Percentiles rank a stretch among this genome's conserved stretches.
Evolutionary conservation across 106 monocot genomes (phyloP).

Genomic region (Narthecium ossifragum): DNA sequence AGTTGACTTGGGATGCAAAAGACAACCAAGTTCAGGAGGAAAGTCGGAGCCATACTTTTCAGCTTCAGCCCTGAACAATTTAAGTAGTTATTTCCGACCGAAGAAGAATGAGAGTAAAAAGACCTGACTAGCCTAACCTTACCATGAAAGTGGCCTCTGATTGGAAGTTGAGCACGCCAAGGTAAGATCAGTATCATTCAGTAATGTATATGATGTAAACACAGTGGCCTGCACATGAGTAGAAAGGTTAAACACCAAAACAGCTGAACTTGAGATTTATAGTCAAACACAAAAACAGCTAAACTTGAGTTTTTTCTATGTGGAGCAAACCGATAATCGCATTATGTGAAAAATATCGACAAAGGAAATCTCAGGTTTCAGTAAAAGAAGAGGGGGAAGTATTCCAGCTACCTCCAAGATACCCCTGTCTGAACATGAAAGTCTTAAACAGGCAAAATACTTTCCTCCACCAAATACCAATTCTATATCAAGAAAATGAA

Average conservation of each 20-base stretch:
- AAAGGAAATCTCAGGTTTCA: too few species aligned
- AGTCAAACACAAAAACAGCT: too few species aligned
- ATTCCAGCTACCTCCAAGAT: slow-evolving; percentile 50
- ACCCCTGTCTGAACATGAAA: slow-evolving; percentile 59
- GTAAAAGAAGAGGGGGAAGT: background rate
- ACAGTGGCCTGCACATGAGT: slow-evolving; percentile 46
- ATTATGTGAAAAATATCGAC: too few species aligned
- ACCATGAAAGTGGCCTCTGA: slow-evolving; percentile 39
- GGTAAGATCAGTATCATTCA: slow-evolving; percentile 57
- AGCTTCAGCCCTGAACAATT: slow-evolving; percentile 35
- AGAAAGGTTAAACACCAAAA: background rate
- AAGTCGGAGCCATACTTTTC: slow-evolving; percentile 15
- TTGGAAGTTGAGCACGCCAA: slow-evolving; percentile 38
- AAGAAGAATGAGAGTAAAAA: background rate
- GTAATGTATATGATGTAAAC: slow-evolving; percentile 57
- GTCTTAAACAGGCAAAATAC: slow-evolving; percentile 57
- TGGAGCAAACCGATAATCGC: too few species aligned
- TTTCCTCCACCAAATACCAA: slow-evolving; percentile 63
- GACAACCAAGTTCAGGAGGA: slow-evolving; percentile 49
- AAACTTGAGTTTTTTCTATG: too few species aligned
- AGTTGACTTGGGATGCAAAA: slow-evolving; percentile 56
- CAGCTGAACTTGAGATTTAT: too few species aligned
- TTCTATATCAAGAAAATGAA: slow-evolving; percentile 62
- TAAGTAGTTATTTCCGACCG: slow-evolving; percentile 7
- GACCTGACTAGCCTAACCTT: slow-evolving; percentile 8